Evolutionary conservation across 2,329 filamentous ascomycete genomes (phyloP), one percentile per base, ranked within the genome.

Genomic region (Cladosporium austrohemisphaericum): DNA sequence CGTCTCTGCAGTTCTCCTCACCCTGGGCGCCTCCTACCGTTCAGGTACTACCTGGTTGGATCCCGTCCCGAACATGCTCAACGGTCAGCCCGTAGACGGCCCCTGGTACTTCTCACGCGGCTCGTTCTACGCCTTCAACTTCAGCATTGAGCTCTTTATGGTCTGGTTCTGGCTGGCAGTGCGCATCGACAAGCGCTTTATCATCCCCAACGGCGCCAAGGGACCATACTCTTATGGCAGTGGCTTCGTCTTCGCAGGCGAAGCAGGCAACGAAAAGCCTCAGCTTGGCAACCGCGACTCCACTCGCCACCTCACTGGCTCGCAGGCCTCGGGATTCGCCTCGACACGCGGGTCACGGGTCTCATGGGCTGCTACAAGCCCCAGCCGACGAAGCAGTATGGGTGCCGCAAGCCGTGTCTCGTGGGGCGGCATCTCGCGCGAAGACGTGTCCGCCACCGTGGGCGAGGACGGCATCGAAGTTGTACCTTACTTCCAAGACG

Each of bases 91-190:
- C 74, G 3, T 58, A 61, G 49, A 71, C 36, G 81, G 86, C 2
- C 83, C 83, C 4, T 86, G 83, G 77, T 92, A 84, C 64, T 78
- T 88, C 59, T 72, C 72, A 60, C 86, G 84, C 64, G 78, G 82
- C 1, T 81, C 79, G 59, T 95, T 89, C 72, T 95, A 93, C 71
- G 70, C 82, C 62, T 87, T 93, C 72, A 86, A 88, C 69, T 94
- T 87, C 62, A 72, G 71, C 13, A 74, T 91, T 29, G 90, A 95
- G 68, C 71, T 91, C 32, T 62, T 85, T 19, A 81, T 89, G 29
- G 76, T 92, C 4, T 77, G 76, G 46, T 69, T 83, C 7, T 92
- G 87, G 67, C 76, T 83, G 0, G 61, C 85, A 13, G 67, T 77
- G 16, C 78, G 89, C 25, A 82, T 93, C 53, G 90, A 95, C 65